phyloP scores from a whole-genome alignment of 2,329 filamentous ascomycete genomes.

The Penicillium frequentans region DNA sequence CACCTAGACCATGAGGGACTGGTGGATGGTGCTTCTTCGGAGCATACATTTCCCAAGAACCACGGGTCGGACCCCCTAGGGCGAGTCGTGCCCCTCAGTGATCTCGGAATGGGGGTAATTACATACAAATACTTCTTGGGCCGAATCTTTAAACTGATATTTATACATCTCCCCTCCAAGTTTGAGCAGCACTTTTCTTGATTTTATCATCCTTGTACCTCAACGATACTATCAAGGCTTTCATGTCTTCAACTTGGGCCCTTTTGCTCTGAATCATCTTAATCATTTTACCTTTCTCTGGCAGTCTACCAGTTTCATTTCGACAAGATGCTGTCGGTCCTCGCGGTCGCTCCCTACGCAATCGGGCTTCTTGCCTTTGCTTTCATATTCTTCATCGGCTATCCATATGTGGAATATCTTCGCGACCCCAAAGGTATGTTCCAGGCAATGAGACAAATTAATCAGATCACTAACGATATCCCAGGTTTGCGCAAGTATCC shows the following conservation, averaged over 20 bases:
- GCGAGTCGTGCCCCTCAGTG: too few relatives aligned
- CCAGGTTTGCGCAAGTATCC: conserved; percentile 50
- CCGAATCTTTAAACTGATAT: neutral
- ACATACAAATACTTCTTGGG: neutral
- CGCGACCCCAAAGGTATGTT: conserved; percentile 29
- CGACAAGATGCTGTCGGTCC: conserved; percentile 20
- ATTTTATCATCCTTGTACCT: neutral
- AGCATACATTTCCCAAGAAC: neutral
- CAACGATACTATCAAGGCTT: too few relatives aligned
- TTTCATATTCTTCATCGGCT: conserved; percentile 26
- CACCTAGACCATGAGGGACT: neutral
- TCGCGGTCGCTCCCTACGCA: conserved; percentile 25
- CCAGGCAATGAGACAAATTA: neutral
- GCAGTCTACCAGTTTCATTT: neutral
- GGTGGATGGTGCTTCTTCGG: neutral
- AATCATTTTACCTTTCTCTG: neutral
- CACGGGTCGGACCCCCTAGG: too few relatives aligned
- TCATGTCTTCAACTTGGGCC: too few relatives aligned
- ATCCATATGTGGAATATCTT: conserved; percentile 28
- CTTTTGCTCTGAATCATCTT: too few relatives aligned
- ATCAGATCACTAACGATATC: conserved; percentile 1
- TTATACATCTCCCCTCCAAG: neutral
- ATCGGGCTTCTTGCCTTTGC: conserved; percentile 18
- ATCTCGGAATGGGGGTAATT: too few relatives aligned
- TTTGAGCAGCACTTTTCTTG: neutral